Evolutionary conservation across 2,329 filamentous ascomycete species (phyloP).

Genomic region (Colletotrichum sp.): DNA sequence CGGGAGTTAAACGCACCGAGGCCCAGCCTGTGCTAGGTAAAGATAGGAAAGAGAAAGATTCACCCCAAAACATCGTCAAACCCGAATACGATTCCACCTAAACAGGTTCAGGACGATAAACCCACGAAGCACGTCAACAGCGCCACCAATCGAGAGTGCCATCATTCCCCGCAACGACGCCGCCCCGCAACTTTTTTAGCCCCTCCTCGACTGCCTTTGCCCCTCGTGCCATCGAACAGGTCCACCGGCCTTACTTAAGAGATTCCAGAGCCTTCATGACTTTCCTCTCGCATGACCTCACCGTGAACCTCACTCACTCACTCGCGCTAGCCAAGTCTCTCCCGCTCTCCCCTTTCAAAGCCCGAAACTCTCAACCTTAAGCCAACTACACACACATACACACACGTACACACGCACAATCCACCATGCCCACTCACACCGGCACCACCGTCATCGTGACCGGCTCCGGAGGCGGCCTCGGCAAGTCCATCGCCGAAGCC

Average conservation of each 20-base stretch:
- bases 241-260: neutral
- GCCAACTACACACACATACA: neutral
- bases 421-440: conserved; percentile 5
- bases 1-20: neutral
- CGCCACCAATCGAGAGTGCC: neutral
- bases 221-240: neutral
- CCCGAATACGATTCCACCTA: neutral
- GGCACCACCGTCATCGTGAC: conserved; percentile 36
- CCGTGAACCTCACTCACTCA: neutral
- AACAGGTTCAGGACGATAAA: neutral
- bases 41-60: neutral
- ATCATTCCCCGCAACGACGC: neutral
- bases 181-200: neutral
- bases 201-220: neutral
- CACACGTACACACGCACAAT: neutral
- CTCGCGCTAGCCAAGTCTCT: neutral
- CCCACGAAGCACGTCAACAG: neutral
- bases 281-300: neutral
- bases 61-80: neutral
- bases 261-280: neutral
- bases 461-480: conserved; percentile 36
- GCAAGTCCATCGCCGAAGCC: conserved; percentile 32
- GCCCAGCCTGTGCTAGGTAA: neutral
- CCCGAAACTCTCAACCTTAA: neutral
- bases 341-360: neutral